Percentiles rank a stretch among this genome's conserved stretches.
phyloP scores from a whole-genome alignment of 495 filamentous ascomycete species.

The Daldinia vernicosa region DNA sequence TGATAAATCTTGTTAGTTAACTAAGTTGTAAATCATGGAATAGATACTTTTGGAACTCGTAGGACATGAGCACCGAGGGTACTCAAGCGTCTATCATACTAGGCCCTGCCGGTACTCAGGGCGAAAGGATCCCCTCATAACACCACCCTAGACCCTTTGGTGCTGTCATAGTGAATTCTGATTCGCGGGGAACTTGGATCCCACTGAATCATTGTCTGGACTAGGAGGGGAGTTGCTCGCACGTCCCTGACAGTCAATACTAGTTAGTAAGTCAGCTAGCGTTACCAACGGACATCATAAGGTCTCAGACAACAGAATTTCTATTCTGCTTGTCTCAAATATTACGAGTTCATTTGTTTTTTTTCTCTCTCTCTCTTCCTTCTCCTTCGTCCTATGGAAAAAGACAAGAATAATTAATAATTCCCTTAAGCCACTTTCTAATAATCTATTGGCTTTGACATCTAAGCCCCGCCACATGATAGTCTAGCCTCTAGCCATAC shows the following conservation, averaged over 20 bases:
- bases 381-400: neutral
- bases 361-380: slow-evolving; percentile 10
- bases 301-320: slow-evolving; percentile 19
- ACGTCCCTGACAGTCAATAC: slow-evolving; percentile 18
- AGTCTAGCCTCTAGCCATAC: slow-evolving; percentile 7
- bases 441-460: slow-evolving; percentile 5
- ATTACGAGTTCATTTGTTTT: slow-evolving; percentile 14
- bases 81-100: slow-evolving; percentile 15
- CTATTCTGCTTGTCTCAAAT: slow-evolving; percentile 23
- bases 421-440: neutral
- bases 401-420: slow-evolving; percentile 2
- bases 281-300: slow-evolving; percentile 15
- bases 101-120: slow-evolving; percentile 31
- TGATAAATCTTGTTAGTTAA: slow-evolving; percentile 18
- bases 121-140: slow-evolving; percentile 28
- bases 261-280: slow-evolving; percentile 15
- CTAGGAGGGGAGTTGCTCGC: slow-evolving; percentile 23
- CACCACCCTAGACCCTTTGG: slow-evolving; percentile 31
- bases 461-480: slow-evolving; percentile 28
- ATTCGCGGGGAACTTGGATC: slow-evolving; percentile 22
- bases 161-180: slow-evolving; percentile 15
- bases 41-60: neutral
- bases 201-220: slow-evolving; percentile 34
- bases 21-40: slow-evolving; percentile 11
- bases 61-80: slow-evolving; percentile 5